phyloP scores from a whole-genome alignment of 129 eudicot genomes.

The Gnaphalium uliginosum region DNA sequence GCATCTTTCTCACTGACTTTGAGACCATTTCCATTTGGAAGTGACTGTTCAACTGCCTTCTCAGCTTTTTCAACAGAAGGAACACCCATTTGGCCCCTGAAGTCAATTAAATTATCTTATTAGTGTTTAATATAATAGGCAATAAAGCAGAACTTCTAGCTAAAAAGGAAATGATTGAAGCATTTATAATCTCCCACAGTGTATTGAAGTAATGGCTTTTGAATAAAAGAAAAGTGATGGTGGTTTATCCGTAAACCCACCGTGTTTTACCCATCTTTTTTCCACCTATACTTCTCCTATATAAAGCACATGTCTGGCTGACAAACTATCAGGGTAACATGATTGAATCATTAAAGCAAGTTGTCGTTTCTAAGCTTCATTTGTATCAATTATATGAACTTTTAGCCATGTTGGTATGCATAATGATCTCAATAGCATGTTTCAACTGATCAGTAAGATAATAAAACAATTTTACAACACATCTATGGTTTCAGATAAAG shows the following conservation, averaged over 20 bases:
- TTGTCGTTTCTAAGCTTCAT: not conserved
- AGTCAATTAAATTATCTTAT: slow-evolving; percentile 10
- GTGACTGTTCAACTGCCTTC: slow-evolving; percentile 41
- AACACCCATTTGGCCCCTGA: slow-evolving; percentile 94
- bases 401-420: not conserved
- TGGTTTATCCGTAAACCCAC: not conserved
- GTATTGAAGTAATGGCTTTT: not conserved
- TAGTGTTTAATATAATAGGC: not conserved
- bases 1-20: slow-evolving; percentile 42
- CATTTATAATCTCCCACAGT: not conserved
- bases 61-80: slow-evolving; percentile 47
- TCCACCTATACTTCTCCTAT: not conserved
- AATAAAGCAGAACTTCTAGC: not conserved
- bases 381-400: not conserved
- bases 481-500: not conserved
- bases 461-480: not conserved
- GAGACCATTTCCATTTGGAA: slow-evolving; percentile 47
- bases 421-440: not conserved
- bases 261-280: not conserved
- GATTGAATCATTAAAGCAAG: not conserved
- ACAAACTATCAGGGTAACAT: not conserved
- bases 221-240: not conserved
- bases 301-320: not conserved
- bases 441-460: not conserved
- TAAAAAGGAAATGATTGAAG: not conserved